Base-by-base conservation (phyloP, 2,329 filamentous ascomycete genomes). In the Paecilomyces sp. region DNA sequence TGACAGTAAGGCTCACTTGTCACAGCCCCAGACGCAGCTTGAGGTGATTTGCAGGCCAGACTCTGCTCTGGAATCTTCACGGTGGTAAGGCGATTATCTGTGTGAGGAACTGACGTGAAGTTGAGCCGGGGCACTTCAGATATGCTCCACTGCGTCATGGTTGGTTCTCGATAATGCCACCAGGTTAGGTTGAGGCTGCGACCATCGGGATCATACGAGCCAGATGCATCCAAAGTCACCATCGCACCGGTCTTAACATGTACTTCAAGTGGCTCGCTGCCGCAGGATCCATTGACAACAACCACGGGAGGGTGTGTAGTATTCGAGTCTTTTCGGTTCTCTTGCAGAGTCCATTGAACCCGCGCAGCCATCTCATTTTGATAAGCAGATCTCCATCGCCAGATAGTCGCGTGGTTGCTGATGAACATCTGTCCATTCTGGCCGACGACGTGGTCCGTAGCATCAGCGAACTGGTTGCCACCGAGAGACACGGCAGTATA, bases 361-460 rank as follows among this genome's bases (percentile, higher is more conserved):
- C 73, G 71, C 25, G 74, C 81, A 9, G 73, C 80, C 66, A 79
- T 83, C 58, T 83, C 80, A 55, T 79, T 77, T 66, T 83, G 80
- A 59, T 78, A 83, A 0, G 80, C 79, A 57, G 78, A 71, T 13
- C 80, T 68, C 82, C 80, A 83, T n/a, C 81, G 71, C 80, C 81
- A 83, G 33, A 83, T 78, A 0, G 79, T 80, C 2, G 80, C 79
- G 24, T 81, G 76, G 55, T 79, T 82, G 41, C 69, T 71, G 34
- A 66, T 66, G 58, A 71, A 69, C 1, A 57, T 67, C 31, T 67
- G 63, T 3, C 72, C 70, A 60, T 77, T 66, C 12, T 61, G 25
- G 2, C 75, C 75, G n/a, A 70, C 57, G 4, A 74, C 73, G 1
- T 62, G 61, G 60, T 79, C 76, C 1, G 65, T 62, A 0, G 69